A percentile compares a stretch with the other conserved stretches of the same genome.
These are phyloP conservation scores for Microcera coccophila DNA, from an alignment of 2,329 filamentous ascomycete genomes.

Conservation along the genomic window DNA sequence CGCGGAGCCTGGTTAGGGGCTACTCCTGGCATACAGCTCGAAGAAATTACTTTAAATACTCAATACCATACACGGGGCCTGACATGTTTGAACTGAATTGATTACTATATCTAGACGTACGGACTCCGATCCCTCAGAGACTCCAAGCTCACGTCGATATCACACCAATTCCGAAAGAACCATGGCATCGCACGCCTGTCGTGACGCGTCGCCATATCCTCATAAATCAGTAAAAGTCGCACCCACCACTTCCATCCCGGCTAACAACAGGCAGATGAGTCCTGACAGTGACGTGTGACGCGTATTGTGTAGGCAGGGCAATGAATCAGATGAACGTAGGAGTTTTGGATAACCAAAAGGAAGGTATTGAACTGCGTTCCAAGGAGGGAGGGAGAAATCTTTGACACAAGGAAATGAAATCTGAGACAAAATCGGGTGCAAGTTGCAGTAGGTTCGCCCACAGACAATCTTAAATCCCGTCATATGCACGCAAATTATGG, in stretches of 20 bases:
- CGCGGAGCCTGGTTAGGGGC: too few species aligned
- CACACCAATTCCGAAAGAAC: slow-evolving; percentile 1
- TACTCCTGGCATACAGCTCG: too few species aligned
- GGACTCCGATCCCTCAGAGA: slow-evolving; percentile 1
- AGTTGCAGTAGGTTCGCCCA: slow-evolving; percentile 9
- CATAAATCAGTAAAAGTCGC: not conserved
- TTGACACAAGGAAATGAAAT: slow-evolving; percentile 10
- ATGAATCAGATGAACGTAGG: not conserved
- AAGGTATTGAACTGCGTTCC: not conserved
- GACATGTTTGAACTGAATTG: too few species aligned
- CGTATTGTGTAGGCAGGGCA: too few species aligned
- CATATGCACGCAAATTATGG: slow-evolving; percentile 10
- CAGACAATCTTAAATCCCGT: not conserved
- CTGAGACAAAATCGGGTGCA: slow-evolving; percentile 3
- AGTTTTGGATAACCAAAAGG: not conserved
- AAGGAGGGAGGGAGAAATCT: slow-evolving; percentile 5
- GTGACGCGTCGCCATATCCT: not conserved
- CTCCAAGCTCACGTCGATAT: slow-evolving; percentile 1
- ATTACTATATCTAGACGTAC: slow-evolving; percentile 11
- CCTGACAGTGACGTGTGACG: too few species aligned
- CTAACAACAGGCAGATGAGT: not conserved
- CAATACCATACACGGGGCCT: too few species aligned
- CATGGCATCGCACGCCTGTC: not conserved
- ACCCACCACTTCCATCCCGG: too few species aligned
- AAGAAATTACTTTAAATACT: too few species aligned